These are phyloP conservation scores for Nannizziopsis barbatae DNA, from an alignment of 2,329 filamentous ascomycete genomes.

Conservation along the genomic window DNA sequence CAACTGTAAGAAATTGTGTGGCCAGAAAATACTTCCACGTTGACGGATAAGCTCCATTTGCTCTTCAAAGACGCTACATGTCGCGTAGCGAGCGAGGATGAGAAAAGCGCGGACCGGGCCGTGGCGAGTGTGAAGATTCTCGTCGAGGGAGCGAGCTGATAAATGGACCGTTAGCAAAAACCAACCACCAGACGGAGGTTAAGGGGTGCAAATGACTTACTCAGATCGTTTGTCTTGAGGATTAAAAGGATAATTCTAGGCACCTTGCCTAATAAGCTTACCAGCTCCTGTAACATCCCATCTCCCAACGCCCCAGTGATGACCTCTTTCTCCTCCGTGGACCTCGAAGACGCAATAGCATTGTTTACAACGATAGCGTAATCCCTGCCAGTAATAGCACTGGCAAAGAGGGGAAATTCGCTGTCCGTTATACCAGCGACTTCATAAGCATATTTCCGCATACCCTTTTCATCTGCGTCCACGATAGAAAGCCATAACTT, in stretches of 20 bases:
- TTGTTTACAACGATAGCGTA: slow-evolving; percentile 60
- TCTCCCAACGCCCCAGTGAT: slow-evolving; percentile 77
- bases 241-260: slow-evolving; percentile 89
- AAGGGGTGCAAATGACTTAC: slow-evolving; percentile 30
- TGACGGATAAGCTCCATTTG: slow-evolving; percentile 42
- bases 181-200: slow-evolving; percentile 9
- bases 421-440: slow-evolving; percentile 81
- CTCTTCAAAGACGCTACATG: slow-evolving; percentile 51
- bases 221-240: slow-evolving; percentile 94
- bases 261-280: slow-evolving; percentile 77
- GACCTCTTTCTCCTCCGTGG: slow-evolving; percentile 67
- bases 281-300: slow-evolving; percentile 75
- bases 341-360: slow-evolving; percentile 48
- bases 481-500: slow-evolving; percentile 97
- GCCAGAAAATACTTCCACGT: slow-evolving; percentile 41
- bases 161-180: slow-evolving; percentile 6
- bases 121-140: slow-evolving; percentile 52
- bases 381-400: slow-evolving; percentile 89
- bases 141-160: slow-evolving; percentile 70
- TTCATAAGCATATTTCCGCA: slow-evolving; percentile 80
- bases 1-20: slow-evolving; percentile 42
- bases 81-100: slow-evolving; percentile 54
- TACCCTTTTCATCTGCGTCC: slow-evolving; percentile 69
- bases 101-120: slow-evolving; percentile 52
- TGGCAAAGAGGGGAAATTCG: slow-evolving; percentile 90